Conservation (phyloP, 2,329 filamentous ascomycete genomes). For the Fusarium algeriense region DNA sequence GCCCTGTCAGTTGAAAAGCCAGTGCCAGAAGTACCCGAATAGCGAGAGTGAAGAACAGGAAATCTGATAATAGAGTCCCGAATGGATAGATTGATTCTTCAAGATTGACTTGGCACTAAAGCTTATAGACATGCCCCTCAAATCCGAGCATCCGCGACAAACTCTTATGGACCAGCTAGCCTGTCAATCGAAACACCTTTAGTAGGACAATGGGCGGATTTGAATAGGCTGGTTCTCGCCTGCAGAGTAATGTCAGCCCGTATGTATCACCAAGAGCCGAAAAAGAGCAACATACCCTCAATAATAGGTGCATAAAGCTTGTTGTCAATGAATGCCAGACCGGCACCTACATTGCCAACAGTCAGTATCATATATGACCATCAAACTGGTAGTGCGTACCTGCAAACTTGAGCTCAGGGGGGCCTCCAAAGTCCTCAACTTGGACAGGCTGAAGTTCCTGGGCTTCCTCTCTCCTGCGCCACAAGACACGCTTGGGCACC, state of each 20-base stretch:
- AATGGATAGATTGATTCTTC: neutral
- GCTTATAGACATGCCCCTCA: neutral
- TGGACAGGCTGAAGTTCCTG: neutral
- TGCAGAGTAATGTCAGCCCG: neutral
- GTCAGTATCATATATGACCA: neutral
- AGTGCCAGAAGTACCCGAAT: rapidly evolving
- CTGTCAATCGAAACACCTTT: rapidly evolving
- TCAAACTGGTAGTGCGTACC: neutral
- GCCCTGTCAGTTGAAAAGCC: neutral
- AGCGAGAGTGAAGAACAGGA: rapidly evolving
- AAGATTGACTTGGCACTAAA: neutral
- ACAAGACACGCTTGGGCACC: slow-evolving; percentile 12
- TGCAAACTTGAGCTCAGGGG: neutral
- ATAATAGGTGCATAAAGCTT: neutral
- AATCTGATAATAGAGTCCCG: rapidly evolving
- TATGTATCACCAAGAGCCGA: rapidly evolving
- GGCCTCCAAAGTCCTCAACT: neutral
- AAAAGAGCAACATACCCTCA: rapidly evolving
- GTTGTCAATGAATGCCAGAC: neutral
- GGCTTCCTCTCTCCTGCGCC: neutral
- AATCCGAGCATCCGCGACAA: rapidly evolving
- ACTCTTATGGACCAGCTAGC: rapidly evolving
- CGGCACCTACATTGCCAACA: neutral
- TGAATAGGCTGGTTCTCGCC: neutral
- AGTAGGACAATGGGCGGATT: neutral